phyloP scores from a whole-genome alignment of 768 basidiomycete genomes.

The Myochromella boudieri region DNA sequence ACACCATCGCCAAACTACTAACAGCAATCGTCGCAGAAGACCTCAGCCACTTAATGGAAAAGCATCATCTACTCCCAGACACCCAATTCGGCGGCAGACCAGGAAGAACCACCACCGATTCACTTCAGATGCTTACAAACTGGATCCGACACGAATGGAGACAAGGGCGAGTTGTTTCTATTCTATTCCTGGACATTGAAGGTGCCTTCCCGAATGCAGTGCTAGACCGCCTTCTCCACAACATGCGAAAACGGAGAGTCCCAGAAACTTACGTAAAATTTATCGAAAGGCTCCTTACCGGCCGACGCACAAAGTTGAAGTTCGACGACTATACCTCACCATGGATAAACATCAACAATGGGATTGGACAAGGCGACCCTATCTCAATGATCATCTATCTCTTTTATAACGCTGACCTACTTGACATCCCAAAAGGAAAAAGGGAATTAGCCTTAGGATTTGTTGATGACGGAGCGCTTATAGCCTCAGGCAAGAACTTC shows the following conservation, averaged over 20 bases:
- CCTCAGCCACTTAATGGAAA: not conserved
- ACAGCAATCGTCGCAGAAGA: not conserved
- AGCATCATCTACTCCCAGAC: not conserved
- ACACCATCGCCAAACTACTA: not conserved
- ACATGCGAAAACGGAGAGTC: constrained; percentile 20
- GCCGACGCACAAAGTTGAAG: constrained; percentile 15
- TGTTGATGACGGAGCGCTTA: constrained; percentile 17
- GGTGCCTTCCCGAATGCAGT: constrained; percentile 22
- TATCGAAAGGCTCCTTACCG: constrained; percentile 14
- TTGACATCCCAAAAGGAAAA: constrained; percentile 15
- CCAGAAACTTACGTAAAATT: constrained; percentile 18
- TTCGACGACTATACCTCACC: constrained; percentile 27
- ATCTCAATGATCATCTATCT: constrained; percentile 23
- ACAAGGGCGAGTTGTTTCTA: constrained; percentile 18
- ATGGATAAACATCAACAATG: constrained; percentile 10
- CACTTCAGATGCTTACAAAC: constrained; percentile 11
- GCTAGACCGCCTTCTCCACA: constrained; percentile 8
- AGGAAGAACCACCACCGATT: constrained; percentile 27
- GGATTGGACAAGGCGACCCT: constrained; percentile 25
- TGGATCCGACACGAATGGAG: constrained; percentile 35
- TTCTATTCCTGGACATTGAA: constrained; percentile 28
- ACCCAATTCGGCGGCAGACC: constrained; percentile 20
- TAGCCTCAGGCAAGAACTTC: constrained; percentile 7
- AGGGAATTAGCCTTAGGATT: constrained; percentile 10
- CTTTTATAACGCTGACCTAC: constrained; percentile 21